Evolutionary conservation across 2,329 filamentous ascomycete genomes (phyloP).

Genomic region (Camillea tinctor): DNA sequence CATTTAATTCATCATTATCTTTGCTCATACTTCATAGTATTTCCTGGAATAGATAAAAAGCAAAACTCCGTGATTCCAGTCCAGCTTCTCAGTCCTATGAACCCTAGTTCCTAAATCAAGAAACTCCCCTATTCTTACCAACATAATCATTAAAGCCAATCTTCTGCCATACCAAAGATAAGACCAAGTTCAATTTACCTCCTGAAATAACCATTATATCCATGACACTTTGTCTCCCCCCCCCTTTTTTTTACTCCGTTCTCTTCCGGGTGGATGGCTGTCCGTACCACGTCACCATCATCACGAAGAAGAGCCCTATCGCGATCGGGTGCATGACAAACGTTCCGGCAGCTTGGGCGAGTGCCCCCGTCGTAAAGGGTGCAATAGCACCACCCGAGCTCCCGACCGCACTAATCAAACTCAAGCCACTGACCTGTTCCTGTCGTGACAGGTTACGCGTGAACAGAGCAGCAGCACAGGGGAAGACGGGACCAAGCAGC

Average conservation of each 20-base stretch:
- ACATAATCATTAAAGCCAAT: neutral
- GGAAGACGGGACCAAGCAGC: constrained; percentile 76
- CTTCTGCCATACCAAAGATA: neutral
- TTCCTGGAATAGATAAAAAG: too few relatives aligned
- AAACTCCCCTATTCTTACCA: neutral
- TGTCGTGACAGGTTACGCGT: constrained; percentile 57
- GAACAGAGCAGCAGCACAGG: constrained; percentile 66
- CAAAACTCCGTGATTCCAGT: neutral
- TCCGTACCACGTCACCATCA: constrained; percentile 64
- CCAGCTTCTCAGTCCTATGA: neutral
- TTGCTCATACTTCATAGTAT: neutral
- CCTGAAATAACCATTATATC: neutral
- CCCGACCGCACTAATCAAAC: constrained; percentile 68
- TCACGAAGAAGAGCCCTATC: constrained; percentile 61
- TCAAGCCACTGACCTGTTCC: constrained; percentile 62
- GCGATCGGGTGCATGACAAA: constrained; percentile 68
- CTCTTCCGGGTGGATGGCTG: constrained; percentile 60
- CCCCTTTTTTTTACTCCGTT: constrained; percentile 51
- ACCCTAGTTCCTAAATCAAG: neutral
- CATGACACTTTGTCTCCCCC: neutral
- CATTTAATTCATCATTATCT: neutral
- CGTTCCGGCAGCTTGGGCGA: constrained; percentile 61
- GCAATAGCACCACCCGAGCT: constrained; percentile 67
- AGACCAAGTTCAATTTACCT: neutral
- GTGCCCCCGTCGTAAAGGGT: constrained; percentile 63